phyloP scores from a whole-genome alignment of 805 yeast genomes.

The Zygosaccharomyces rouxii region DNA sequence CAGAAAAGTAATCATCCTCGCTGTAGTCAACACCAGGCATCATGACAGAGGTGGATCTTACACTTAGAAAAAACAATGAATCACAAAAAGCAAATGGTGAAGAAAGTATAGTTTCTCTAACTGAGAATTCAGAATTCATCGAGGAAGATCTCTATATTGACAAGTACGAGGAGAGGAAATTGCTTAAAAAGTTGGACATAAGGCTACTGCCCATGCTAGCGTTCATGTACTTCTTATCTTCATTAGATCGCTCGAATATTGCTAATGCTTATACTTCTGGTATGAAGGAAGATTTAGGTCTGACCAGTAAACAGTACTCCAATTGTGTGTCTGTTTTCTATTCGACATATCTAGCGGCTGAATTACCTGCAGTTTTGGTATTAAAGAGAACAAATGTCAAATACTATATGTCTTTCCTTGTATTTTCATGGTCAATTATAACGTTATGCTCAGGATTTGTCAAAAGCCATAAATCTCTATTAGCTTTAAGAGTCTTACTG shows the following conservation, averaged over 20 bases:
- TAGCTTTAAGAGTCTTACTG: slow-evolving; percentile 54
- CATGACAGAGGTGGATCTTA: not conserved
- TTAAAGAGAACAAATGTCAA: slow-evolving; percentile 49
- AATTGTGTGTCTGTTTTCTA: slow-evolving; percentile 51
- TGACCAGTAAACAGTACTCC: slow-evolving; percentile 48
- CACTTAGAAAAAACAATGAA: not conserved
- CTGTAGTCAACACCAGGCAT: not conserved
- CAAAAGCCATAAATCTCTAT: slow-evolving; percentile 43
- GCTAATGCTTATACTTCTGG: slow-evolving; percentile 64
- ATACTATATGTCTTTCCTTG: slow-evolving; percentile 50
- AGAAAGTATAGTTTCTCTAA: slow-evolving; percentile 10
- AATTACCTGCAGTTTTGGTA: slow-evolving; percentile 56
- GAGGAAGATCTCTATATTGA: slow-evolving; percentile 12
- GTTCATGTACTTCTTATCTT: slow-evolving; percentile 35
- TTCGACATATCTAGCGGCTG: slow-evolving; percentile 56
- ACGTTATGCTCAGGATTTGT: slow-evolving; percentile 50
- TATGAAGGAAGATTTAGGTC: slow-evolving; percentile 51
- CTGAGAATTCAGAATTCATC: slow-evolving; percentile 6
- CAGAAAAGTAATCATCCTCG: not conserved
- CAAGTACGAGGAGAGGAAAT: slow-evolving; percentile 19
- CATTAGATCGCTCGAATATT: slow-evolving; percentile 52
- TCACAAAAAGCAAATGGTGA: slow-evolving; percentile 1
- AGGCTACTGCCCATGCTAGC: slow-evolving; percentile 34
- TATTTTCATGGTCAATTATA: slow-evolving; percentile 51
- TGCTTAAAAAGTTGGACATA: slow-evolving; percentile 33